A percentile compares a stretch with the other conserved stretches of the same genome.
These are phyloP conservation scores for Magnolia sinica DNA, from an alignment of 164 flowering plant species.

Conservation along the genomic window DNA sequence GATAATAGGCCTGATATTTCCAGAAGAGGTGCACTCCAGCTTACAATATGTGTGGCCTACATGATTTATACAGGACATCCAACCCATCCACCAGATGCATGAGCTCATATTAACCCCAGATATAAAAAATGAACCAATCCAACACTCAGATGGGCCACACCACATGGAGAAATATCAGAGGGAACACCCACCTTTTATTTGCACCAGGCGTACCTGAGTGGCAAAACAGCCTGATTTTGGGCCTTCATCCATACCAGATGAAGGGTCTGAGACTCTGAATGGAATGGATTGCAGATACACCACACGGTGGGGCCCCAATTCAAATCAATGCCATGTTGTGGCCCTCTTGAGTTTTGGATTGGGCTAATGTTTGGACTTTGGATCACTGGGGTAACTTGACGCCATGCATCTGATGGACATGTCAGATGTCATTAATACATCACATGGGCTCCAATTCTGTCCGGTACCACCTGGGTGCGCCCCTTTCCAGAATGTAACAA, in stretches of 20 bases:
- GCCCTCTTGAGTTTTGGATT: too few relatives aligned
- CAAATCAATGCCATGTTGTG: too few relatives aligned
- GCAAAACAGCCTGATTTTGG: too few relatives aligned
- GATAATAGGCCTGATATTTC: background rate
- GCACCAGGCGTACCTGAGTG: too few relatives aligned
- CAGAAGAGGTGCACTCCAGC: background rate
- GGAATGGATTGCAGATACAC: too few relatives aligned
- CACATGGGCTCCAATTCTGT: background rate
- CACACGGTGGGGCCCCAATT: too few relatives aligned
- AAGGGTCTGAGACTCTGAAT: too few relatives aligned
- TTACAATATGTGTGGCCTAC: background rate
- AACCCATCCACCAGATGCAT: background rate
- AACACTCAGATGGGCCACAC: background rate
- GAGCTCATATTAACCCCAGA: background rate
- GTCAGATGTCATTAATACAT: background rate
- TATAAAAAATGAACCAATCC: too few relatives aligned
- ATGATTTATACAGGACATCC: background rate
- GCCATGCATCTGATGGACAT: background rate
- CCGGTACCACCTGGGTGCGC: too few relatives aligned
- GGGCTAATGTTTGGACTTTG: too few relatives aligned
- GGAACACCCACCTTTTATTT: background rate
- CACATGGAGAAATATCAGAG: background rate
- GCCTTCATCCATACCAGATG: too few relatives aligned
- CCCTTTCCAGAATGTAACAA: background rate
- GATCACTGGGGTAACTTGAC: too few relatives aligned